Evolutionary conservation across 2,329 filamentous ascomycete genomes (phyloP).

Genomic region (Hypoxylon sp.): DNA sequence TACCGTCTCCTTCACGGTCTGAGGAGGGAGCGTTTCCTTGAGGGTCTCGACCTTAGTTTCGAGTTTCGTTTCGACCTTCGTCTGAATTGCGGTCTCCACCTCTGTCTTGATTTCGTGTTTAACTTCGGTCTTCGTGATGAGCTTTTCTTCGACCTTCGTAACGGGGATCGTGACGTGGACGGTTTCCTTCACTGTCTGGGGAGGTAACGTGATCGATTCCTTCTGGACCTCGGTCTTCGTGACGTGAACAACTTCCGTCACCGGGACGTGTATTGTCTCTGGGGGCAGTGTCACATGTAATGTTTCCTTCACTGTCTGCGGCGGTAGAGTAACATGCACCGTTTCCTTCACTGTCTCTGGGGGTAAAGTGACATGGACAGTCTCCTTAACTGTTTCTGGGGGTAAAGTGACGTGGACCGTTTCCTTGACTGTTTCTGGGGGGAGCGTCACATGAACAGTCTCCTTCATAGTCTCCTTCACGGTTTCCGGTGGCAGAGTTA

Average conservation of each 20-base stretch:
- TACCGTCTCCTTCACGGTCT: conserved; percentile 35
- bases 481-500: conserved; percentile 36
- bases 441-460: conserved; percentile 26
- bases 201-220: conserved; percentile 35
- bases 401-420: conserved; percentile 30
- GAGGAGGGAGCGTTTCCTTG: conserved; percentile 31
- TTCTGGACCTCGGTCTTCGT: conserved; percentile 36
- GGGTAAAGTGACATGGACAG: conserved; percentile 22
- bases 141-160: conserved; percentile 40
- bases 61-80: conserved; percentile 27
- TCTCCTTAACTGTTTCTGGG: conserved; percentile 35
- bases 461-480: conserved; percentile 10
- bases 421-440: conserved; percentile 32
- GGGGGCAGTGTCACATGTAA: conserved; percentile 35
- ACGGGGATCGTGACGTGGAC: conserved; percentile 39
- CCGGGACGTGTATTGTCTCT: conserved; percentile 32
- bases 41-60: conserved; percentile 26
- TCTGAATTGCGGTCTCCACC: conserved; percentile 21
- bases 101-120: conserved; percentile 28
- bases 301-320: conserved; percentile 35
- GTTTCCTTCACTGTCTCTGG: conserved; percentile 29
- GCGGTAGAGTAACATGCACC: conserved; percentile 34
- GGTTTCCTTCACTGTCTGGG: conserved; percentile 36
- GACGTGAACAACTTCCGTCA: conserved; percentile 32
- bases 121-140: conserved; percentile 35